A percentile compares a stretch with the other conserved stretches of the same genome.
Conservation (phyloP, 78 protist genomes). For the Chrysochromulina tobinii region DNA sequence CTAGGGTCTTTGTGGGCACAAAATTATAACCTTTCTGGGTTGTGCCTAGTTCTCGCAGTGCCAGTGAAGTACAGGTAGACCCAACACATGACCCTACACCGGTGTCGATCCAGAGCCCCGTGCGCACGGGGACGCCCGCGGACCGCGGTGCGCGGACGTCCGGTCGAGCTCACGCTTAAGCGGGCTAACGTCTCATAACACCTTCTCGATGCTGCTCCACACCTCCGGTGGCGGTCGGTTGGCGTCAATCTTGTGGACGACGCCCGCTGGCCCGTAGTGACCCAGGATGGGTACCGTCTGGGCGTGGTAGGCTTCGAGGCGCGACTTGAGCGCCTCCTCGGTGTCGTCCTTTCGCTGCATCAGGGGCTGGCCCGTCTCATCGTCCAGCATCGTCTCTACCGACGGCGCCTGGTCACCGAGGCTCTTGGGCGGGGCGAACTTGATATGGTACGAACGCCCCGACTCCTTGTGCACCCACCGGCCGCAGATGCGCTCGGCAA, state of each 20-base stretch:
- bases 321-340: slow-evolving; percentile 52
- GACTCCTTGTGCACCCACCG: slow-evolving; percentile 82
- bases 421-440: slow-evolving; percentile 77
- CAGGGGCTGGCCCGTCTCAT: slow-evolving; percentile 93
- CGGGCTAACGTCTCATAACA: no score
- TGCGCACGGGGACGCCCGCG: no score
- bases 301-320: slow-evolving; percentile 65
- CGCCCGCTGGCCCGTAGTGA: background rate
- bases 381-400: slow-evolving; percentile 33
- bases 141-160: no score
- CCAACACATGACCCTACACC: no score
- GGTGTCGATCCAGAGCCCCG: no score
- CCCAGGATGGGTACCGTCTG: slow-evolving; percentile 30
- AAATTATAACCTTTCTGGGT: no score
- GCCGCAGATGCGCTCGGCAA: slow-evolving; percentile 83
- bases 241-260: background rate
- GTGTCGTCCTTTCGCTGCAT: slow-evolving; percentile 88
- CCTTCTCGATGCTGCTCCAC: background rate
- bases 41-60: no score
- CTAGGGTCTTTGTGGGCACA: no score
- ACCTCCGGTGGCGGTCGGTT: background rate
- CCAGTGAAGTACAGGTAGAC: no score
- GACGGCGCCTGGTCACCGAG: background rate
- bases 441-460: slow-evolving; percentile 84
- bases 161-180: no score